Conservation (phyloP, 345 rosid genomes). For the Salix caprea region DNA sequence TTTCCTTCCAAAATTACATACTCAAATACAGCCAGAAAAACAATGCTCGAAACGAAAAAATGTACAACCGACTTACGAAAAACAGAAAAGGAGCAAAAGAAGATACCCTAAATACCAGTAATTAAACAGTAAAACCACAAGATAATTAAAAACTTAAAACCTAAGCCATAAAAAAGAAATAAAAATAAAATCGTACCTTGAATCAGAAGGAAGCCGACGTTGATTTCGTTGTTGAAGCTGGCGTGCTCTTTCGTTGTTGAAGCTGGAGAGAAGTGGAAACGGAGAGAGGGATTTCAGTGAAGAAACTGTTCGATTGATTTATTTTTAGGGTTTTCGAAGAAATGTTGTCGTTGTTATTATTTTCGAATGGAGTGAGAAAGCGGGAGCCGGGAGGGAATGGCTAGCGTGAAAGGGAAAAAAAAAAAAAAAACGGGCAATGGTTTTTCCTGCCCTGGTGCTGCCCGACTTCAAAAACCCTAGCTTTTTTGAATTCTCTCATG, state of each 20-base stretch:
- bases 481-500: constrained; percentile 35
- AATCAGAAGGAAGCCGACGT: not conserved
- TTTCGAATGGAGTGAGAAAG: constrained; percentile 64
- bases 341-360: not conserved
- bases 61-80: not conserved
- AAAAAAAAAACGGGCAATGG: constrained; percentile 16
- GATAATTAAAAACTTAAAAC: not conserved
- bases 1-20: not conserved
- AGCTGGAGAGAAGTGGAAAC: not conserved
- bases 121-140: not conserved
- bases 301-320: not conserved
- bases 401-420: not conserved
- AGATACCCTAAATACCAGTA: not conserved
- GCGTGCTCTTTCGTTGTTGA: not conserved
- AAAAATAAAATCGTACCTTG: not conserved
- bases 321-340: not conserved
- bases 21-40: not conserved
- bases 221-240: not conserved
- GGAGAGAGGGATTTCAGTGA: not conserved
- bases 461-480: constrained; percentile 41
- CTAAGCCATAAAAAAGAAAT: not conserved
- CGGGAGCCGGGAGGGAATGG: constrained; percentile 41
- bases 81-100: not conserved
- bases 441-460: constrained; percentile 24
- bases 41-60: not conserved